Conservation (phyloP, 805 yeast species). For the Hanseniaspora taiwanica region DNA sequence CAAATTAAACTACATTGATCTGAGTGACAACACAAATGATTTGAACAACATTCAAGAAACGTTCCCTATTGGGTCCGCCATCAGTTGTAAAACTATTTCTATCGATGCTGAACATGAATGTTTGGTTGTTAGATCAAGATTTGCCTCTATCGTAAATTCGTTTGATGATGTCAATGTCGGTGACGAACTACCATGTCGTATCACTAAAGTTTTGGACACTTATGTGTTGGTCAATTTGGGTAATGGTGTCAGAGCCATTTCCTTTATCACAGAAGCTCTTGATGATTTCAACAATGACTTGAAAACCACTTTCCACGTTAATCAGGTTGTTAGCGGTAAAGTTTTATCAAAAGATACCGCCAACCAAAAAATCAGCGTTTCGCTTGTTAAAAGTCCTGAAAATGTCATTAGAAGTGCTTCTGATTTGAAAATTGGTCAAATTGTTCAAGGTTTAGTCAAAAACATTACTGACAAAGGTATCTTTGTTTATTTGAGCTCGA, state of each 20-base stretch:
- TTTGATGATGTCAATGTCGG: slow-evolving; percentile 41
- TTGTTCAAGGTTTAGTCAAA: slow-evolving; percentile 72
- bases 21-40: slow-evolving; percentile 32
- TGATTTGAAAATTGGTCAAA: slow-evolving; percentile 54
- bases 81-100: slow-evolving; percentile 41
- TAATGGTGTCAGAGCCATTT: slow-evolving; percentile 43
- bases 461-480: slow-evolving; percentile 64
- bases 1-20: slow-evolving; percentile 47
- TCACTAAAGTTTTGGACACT: slow-evolving; percentile 43
- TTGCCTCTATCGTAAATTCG: slow-evolving; percentile 8
- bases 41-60: slow-evolving; percentile 33
- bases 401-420: slow-evolving; percentile 30
- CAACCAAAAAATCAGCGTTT: slow-evolving; percentile 38
- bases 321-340: slow-evolving; percentile 45
- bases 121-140: slow-evolving; percentile 38
- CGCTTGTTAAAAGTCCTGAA: slow-evolving; percentile 41
- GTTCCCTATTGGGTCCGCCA: slow-evolving; percentile 62
- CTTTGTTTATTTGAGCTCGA: slow-evolving; percentile 61
- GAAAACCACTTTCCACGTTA: slow-evolving; percentile 12
- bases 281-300: slow-evolving; percentile 31
- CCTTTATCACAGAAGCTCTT: slow-evolving; percentile 67
- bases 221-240: slow-evolving; percentile 60
- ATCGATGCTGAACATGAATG: slow-evolving; percentile 40
- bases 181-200: slow-evolving; percentile 43
- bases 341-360: slow-evolving; percentile 24